phyloP scores from a whole-genome alignment of 805 yeast genomes.

The Hanseniaspora pseudoguilliermondii region DNA sequence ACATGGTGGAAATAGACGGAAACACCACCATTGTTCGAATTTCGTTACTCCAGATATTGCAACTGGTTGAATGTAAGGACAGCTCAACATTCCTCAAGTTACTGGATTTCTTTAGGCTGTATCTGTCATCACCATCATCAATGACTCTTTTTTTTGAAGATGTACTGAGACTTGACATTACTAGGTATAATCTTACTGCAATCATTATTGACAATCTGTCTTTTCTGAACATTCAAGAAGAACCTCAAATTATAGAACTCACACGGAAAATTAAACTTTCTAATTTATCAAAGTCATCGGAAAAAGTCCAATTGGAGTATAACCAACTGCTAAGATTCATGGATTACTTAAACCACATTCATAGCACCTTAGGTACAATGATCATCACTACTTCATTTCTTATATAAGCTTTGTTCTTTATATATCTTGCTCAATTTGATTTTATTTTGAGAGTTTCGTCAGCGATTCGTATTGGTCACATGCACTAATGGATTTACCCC shows the following conservation, averaged over 20 bases:
- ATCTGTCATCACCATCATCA: neutral
- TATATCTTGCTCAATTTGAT: no score
- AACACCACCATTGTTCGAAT: neutral
- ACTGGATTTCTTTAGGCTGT: neutral
- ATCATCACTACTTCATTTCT: neutral
- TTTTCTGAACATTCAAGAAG: neutral
- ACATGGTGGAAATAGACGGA: neutral
- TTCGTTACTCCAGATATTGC: neutral
- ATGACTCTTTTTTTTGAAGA: neutral
- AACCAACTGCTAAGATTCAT: neutral
- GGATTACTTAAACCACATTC: neutral
- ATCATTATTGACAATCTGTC: slow-evolving; percentile 1
- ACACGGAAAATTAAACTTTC: neutral
- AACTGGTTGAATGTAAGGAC: neutral
- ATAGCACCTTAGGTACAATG: neutral
- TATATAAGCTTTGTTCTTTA: neutral
- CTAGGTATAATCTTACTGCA: neutral
- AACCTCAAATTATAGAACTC: neutral
- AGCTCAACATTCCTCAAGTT: no score
- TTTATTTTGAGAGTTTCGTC: no score
- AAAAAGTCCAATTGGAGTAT: neutral
- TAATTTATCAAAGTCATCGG: neutral
- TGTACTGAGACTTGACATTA: neutral
- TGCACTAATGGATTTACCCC: no score
- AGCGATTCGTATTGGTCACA: no score